Evolutionary conservation across 371 early-diverging fungal species (phyloP).

Genomic region (Blyttiomyces sp.): DNA sequence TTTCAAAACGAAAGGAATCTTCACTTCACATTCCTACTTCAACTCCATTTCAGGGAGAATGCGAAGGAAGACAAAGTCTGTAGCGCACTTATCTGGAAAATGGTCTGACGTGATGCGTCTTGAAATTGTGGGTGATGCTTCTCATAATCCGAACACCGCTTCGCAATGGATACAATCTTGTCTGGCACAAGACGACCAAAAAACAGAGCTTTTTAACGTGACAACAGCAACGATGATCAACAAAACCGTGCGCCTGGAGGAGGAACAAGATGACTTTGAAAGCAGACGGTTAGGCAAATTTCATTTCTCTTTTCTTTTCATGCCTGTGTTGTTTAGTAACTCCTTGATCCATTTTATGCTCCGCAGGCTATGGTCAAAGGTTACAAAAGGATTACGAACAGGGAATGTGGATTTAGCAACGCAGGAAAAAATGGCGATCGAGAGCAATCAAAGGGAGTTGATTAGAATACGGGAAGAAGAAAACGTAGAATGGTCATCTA

Average conservation of each 20-base stretch:
- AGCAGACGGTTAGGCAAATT: conserved; percentile 59
- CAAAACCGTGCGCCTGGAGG: conserved; percentile 68
- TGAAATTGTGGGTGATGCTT: not conserved
- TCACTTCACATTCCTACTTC: not conserved
- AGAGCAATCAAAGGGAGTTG: conserved; percentile 75
- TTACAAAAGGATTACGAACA: conserved; percentile 69
- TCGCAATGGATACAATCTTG: not conserved
- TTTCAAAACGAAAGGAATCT: conserved; percentile 86
- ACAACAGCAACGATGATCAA: conserved; percentile 58
- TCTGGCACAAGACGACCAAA: not conserved
- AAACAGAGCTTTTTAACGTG: conserved; percentile 65
- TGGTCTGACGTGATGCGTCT: conserved; percentile 3
- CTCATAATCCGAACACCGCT: not conserved
- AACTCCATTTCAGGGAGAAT: not conserved
- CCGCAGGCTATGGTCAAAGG: conserved; percentile 75
- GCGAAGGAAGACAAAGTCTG: not conserved
- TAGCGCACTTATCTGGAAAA: conserved; percentile 6
- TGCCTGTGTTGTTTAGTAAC: not conserved
- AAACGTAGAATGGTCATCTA: conserved; percentile 29
- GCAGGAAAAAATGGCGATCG: conserved; percentile 74
- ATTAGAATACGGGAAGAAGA: conserved; percentile 58
- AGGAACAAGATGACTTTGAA: conserved; percentile 78
- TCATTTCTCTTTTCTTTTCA: not conserved
- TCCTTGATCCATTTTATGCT: not conserved
- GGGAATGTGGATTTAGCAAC: conserved; percentile 78